Evolutionary conservation across 1,284 basidiomycete genomes (phyloP).

Genomic region (Malassezia japonica): DNA sequence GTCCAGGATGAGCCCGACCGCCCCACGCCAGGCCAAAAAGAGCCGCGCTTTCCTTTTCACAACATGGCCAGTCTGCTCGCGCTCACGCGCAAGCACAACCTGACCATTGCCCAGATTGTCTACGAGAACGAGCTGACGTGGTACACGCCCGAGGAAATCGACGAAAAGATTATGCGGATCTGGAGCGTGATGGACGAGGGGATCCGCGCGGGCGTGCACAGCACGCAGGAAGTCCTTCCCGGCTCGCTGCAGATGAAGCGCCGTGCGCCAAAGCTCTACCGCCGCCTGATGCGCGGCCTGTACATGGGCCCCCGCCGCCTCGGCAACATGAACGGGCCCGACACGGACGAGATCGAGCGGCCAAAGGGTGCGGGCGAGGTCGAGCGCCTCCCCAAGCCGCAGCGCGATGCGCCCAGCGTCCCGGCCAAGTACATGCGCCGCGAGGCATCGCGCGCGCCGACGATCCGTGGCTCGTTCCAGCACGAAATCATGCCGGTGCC

Average conservation of each 20-base stretch:
- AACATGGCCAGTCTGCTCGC: conserved; percentile 68
- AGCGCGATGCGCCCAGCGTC: not conserved
- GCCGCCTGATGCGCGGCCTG: conserved; percentile 73
- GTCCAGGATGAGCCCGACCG: not conserved
- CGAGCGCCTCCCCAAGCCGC: not conserved
- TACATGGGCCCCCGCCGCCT: conserved; percentile 28
- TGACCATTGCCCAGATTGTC: conserved; percentile 59
- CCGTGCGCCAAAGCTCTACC: conserved; percentile 51
- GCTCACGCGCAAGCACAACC: conserved; percentile 72
- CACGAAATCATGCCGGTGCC: conserved; percentile 61
- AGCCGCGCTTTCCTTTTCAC: conserved; percentile 74
- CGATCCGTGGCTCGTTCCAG: conserved; percentile 66
- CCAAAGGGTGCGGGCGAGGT: conserved; percentile 2
- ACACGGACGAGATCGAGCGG: not conserved
- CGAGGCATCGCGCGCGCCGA: conserved; percentile 12
- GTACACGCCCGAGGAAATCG: conserved; percentile 34
- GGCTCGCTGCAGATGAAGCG: conserved; percentile 57
- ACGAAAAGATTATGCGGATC: conserved; percentile 51
- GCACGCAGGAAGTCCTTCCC: conserved; percentile 67
- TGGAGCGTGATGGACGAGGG: conserved; percentile 91
- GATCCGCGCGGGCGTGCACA: conserved; percentile 75
- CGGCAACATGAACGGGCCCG: not conserved
- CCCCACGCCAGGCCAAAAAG: conserved; percentile 7
- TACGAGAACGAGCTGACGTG: conserved; percentile 74
- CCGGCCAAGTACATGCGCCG: not conserved